Base-by-base conservation (phyloP, 768 basidiomycete species). In the Tubosaeta brunneosetosa region DNA sequence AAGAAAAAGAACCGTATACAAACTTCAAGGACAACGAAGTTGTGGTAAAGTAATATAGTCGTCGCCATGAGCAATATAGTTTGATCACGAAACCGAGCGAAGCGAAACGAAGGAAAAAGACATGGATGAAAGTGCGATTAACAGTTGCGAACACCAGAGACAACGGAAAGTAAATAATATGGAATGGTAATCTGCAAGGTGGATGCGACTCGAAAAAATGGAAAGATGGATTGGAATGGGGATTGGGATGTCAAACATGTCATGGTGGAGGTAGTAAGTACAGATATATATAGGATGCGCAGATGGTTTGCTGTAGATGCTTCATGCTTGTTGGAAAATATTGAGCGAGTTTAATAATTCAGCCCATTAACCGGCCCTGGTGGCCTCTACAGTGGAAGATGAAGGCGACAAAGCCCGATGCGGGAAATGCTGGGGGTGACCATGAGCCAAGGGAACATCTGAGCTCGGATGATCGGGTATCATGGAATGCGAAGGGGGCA, bases 231-330 rank as follows among this genome's bases (percentile, higher is more conserved):
- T 47, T 41, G 56, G 52, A 59, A 62, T 69, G 68, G 64, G 63
- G 55, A 63, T 55, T 60, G 59, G 51, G 61, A 64, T 64, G 63
- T 69, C 65, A 58, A 69, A 60, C 67, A 61, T 66, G 69, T 67
- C 61, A 54, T 71, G 66, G 52, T 47, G 50, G 56, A 47, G 61
- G 48, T 68, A 60, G 67, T 68, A 71, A 71, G 67, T 69, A 69
- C 67, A 69, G 65, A 68, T 68, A 68, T 67, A 66, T 68, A 69
- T 69, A 71, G 66, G 66, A 69, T 71, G 67, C 68, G 67, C 67
- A 69, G 69, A 69, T 69, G 63, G 55, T 65, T 63, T 68, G 69
- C 61, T 68, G 66, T 69, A 69, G 69, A 69, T 69, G 67, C 63
- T 71, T 71, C 69, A 64, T 69, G 67, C 67, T 69, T 63, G 63